Percentiles rank a stretch among this genome's conserved stretches.
Evolutionary conservation across 768 basidiomycete species (phyloP).

Genomic region (Tulasnella sp.): DNA sequence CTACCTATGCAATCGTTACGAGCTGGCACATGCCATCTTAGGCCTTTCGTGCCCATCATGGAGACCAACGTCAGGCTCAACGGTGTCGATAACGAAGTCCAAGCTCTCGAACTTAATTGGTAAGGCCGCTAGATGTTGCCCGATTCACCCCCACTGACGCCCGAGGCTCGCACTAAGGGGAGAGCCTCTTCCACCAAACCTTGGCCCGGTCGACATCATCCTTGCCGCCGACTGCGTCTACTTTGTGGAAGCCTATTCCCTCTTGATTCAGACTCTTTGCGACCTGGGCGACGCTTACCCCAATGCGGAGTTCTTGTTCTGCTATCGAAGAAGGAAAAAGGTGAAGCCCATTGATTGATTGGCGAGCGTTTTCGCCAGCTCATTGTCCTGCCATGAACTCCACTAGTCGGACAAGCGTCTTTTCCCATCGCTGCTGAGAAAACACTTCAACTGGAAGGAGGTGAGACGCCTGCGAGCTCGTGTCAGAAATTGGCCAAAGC

Average conservation of each 20-base stretch:
- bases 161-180: background rate
- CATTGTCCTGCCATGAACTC: background rate
- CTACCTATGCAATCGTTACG: background rate
- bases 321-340: conserved; percentile 91
- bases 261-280: conserved; percentile 70
- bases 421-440: conserved; percentile 62
- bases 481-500: background rate
- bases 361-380: background rate
- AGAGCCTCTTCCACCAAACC: background rate
- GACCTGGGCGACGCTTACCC: conserved; percentile 41
- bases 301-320: conserved; percentile 69
- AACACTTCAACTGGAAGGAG: conserved; percentile 65
- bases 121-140: conserved; percentile 31
- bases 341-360: conserved; percentile 33
- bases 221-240: conserved; percentile 94
- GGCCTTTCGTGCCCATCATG: conserved; percentile 76
- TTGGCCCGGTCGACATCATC: conserved; percentile 52
- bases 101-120: conserved; percentile 76
- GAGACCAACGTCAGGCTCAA: conserved; percentile 62
- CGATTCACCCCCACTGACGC: background rate
- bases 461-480: conserved; percentile 32
- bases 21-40: conserved; percentile 30
- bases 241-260: conserved; percentile 86
- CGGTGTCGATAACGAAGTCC: conserved; percentile 43
- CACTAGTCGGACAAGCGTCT: conserved; percentile 80